phyloP scores from a whole-genome alignment of 1,284 basidiomycete species.

The Rhodofomes roseus region DNA sequence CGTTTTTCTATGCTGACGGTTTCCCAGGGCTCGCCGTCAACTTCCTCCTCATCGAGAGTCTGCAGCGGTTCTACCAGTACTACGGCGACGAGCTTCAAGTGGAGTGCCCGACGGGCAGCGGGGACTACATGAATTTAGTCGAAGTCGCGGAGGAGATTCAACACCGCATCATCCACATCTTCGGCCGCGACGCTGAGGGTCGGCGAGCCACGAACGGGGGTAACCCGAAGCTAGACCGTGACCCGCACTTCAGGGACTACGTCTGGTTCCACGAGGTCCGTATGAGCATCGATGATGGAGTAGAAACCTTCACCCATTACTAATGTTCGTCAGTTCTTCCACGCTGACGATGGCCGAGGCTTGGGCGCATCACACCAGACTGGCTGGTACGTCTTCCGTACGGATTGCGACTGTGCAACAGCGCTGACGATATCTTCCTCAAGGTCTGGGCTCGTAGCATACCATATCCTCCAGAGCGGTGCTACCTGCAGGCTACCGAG shows the following conservation, averaged over 20 bases:
- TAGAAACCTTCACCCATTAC: background rate
- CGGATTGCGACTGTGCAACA: background rate
- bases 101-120: constrained; percentile 94
- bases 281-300: background rate
- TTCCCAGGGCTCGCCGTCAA: constrained; percentile 86
- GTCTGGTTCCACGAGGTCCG: constrained; percentile 91
- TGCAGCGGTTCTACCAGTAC: constrained; percentile 97
- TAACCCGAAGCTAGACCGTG: constrained; percentile 81
- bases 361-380: constrained; percentile 97
- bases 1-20: background rate
- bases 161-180: constrained; percentile 96
- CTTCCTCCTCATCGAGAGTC: constrained; percentile 89
- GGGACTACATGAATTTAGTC: constrained; percentile 93
- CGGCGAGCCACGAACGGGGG: constrained; percentile 91
- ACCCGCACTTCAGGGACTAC: constrained; percentile 97
- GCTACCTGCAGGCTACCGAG: constrained; percentile 81
- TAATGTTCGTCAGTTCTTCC: constrained; percentile 84
- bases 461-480: constrained; percentile 86
- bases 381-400: constrained; percentile 66
- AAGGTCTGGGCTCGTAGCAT: constrained; percentile 90
- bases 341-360: constrained; percentile 88
- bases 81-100: constrained; percentile 87
- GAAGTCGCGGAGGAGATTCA: constrained; percentile 96
- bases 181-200: constrained; percentile 85
- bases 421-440: constrained; percentile 3